Conservation (phyloP, 2,329 filamentous ascomycete genomes). For the Aureobasidium sp. region DNA sequence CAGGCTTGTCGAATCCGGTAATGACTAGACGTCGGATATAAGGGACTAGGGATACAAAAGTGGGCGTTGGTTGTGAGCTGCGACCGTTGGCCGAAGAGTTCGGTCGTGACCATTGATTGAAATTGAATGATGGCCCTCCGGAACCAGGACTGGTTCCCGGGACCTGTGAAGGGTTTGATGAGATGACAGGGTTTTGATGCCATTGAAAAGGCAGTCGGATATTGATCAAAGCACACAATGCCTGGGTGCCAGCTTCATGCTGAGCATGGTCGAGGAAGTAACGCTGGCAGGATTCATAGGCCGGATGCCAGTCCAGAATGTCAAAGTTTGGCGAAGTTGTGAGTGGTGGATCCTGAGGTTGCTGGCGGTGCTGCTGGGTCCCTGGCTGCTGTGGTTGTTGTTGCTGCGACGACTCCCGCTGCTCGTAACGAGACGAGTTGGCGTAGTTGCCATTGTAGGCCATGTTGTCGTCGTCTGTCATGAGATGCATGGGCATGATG, state of each 20-base stretch:
- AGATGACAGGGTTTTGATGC: constrained; percentile 40
- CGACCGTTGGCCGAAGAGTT: constrained; percentile 31
- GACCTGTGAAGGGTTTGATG: constrained; percentile 25
- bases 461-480: constrained; percentile 11
- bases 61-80: constrained; percentile 23
- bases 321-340: constrained; percentile 51
- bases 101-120: constrained; percentile 25
- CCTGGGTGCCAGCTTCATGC: constrained; percentile 72
- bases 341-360: constrained; percentile 19
- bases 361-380: not conserved
- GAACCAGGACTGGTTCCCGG: not conserved
- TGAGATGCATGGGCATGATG: constrained; percentile 12
- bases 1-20: constrained; percentile 80
- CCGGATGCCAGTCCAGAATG: constrained; percentile 87
- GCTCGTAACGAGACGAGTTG: not conserved
- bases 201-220: constrained; percentile 84
- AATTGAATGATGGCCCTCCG: constrained; percentile 21
- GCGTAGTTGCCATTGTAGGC: constrained; percentile 1
- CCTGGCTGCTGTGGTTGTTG: constrained; percentile 2
- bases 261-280: constrained; percentile 92
- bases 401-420: not conserved
- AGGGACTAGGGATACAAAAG: constrained; percentile 64
- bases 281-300: constrained; percentile 78
- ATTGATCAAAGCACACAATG: constrained; percentile 83
- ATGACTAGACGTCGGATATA: constrained; percentile 86